Base-by-base conservation (phyloP, 2,329 filamentous ascomycete genomes). In the Neofusicoccum ribis region DNA sequence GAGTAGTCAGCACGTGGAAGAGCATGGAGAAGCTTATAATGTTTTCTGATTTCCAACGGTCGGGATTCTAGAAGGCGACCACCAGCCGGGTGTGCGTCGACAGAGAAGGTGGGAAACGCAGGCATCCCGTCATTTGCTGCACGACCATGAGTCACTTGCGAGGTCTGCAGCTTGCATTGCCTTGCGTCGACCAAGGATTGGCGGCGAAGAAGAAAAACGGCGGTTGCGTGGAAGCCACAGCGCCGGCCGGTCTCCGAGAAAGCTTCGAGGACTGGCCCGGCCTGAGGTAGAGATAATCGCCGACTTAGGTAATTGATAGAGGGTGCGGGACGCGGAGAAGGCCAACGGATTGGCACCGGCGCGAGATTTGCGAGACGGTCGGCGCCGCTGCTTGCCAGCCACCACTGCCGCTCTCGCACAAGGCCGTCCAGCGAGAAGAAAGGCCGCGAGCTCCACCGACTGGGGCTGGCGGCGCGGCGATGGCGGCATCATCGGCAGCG, bases 251-350 rank as follows among this genome's bases (percentile, higher is more conserved):
- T 37, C 41, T 44, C 56, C 56, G 56, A 46, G 43, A 60, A 47
- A 60, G 15, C n/a, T 6, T 60, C 56, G 56, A 46, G 15, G 39
- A 44, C 20, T 23, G 20, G 31, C 9, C 12, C 5, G 20, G 20
- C 41, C 51, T 58, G 52, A 44, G 39, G 52, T 23, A 31, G 31
- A 23, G 14, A 11, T 39, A 47, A 34, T 20, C 56, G 39, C 41
- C 56, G 56, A 47, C n/a, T 47, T 60, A 46, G 56, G 56, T 46
- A 47, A 60, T 60, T 60, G 56, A 47, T 17, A 37, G 43, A 47
- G 41, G 11, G 31, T 9, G 27, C 23, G 11, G 11, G 41, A 47
- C 12, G 17, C 9, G 23, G 39, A 44, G 39, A 39, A 44, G 54
- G 23, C 51, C 36, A 41, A 27, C 51, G 51, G 37, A 56, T 6